Evolutionary conservation across 257 asterid species (phyloP).

Genomic region (Jacaranda copaia): DNA sequence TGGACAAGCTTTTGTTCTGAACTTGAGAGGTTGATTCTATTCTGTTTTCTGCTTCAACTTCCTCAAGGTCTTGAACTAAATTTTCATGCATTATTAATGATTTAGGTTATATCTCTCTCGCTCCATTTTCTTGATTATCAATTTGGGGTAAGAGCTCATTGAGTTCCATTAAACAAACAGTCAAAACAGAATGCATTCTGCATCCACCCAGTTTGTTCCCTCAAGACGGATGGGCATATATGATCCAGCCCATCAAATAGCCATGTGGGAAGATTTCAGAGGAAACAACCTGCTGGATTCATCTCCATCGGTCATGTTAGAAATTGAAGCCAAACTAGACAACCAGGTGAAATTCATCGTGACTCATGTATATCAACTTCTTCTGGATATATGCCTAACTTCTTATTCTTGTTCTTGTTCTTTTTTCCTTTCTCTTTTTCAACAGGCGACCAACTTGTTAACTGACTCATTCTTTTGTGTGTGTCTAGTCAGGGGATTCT

Average conservation of each 20-base stretch:
- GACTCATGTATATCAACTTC: background rate
- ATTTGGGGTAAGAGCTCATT: slow-evolving; percentile 17
- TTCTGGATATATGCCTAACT: background rate
- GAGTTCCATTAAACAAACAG: slow-evolving; percentile 32
- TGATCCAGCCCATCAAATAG: slow-evolving; percentile 72
- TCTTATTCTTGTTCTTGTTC: background rate
- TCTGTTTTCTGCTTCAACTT: background rate
- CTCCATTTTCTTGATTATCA: slow-evolving; percentile 1
- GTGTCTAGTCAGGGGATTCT: slow-evolving; percentile 69
- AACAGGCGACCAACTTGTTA: background rate
- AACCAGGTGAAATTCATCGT: slow-evolving; percentile 54
- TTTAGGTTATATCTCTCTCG: slow-evolving; percentile 11
- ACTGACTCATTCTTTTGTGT: background rate
- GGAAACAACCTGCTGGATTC: slow-evolving; percentile 49
- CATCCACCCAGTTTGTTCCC: slow-evolving; percentile 76
- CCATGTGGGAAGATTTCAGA: slow-evolving; percentile 83
- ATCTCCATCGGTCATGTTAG: slow-evolving; percentile 59
- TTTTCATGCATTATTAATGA: background rate
- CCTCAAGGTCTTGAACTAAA: background rate
- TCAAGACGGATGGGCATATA: slow-evolving; percentile 80
- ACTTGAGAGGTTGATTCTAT: background rate
- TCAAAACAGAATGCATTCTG: slow-evolving; percentile 61
- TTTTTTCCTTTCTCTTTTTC: background rate
- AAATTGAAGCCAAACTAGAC: slow-evolving; percentile 59
- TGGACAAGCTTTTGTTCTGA: background rate